Evolutionary conservation across 2,329 filamentous ascomycete genomes (phyloP).

Genomic region (Colletotrichum theobromicola): DNA sequence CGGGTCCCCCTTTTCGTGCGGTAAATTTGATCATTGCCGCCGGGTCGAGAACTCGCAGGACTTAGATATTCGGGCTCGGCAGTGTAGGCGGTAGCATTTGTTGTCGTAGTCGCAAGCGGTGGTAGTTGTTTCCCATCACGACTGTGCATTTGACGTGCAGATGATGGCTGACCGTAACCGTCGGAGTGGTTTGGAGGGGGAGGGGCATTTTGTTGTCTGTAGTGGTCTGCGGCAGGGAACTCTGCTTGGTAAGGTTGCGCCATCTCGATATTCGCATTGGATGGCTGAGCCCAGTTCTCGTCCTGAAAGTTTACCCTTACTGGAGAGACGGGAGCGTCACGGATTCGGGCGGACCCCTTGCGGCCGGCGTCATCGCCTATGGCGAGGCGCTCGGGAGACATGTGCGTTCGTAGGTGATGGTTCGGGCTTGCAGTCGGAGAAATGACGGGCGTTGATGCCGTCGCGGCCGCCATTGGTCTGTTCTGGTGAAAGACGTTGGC

Average conservation of each 20-base stretch:
- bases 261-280: constrained; percentile 57
- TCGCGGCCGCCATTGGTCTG: constrained; percentile 17
- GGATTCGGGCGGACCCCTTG: constrained; percentile 50
- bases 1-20: not conserved
- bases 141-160: constrained; percentile 13
- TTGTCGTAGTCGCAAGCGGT: constrained; percentile 8
- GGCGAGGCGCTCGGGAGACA: constrained; percentile 35
- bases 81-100: not conserved
- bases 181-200: constrained; percentile 43
- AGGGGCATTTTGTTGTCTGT: constrained; percentile 35
- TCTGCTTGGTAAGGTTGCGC: constrained; percentile 30
- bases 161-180: not conserved
- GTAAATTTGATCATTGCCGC: not conserved
- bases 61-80: not conserved
- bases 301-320: constrained; percentile 59
- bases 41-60: not conserved
- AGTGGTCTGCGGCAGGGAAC: constrained; percentile 29
- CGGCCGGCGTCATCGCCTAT: constrained; percentile 34
- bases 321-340: constrained; percentile 60
- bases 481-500: not conserved
- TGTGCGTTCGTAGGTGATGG: constrained; percentile 28
- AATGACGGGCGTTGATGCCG: constrained; percentile 31
- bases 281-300: constrained; percentile 58
- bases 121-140: constrained; percentile 4
- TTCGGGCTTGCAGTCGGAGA: constrained; percentile 31